A percentile compares a stretch with the other conserved stretches of the same genome.
Conservation (phyloP, 768 basidiomycete genomes). For the Gyrodon lividus region DNA sequence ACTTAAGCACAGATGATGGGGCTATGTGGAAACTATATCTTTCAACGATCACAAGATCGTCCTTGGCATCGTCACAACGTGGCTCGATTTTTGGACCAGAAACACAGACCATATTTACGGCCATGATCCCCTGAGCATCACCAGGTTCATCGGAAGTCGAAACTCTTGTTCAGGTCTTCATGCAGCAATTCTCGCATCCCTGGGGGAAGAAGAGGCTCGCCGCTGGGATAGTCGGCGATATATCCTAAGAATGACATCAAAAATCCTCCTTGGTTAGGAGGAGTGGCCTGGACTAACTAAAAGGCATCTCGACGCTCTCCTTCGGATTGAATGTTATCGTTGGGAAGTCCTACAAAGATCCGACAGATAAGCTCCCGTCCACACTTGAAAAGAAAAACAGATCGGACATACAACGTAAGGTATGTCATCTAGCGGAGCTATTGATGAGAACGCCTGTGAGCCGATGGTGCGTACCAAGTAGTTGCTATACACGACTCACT, state of each 20-base stretch:
- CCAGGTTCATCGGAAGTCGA: slow-evolving; percentile 46
- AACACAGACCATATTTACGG: too few relatives aligned
- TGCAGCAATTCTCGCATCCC: slow-evolving; percentile 88
- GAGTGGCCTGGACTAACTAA: slow-evolving; percentile 53
- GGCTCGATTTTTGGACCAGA: too few relatives aligned
- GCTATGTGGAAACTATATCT: background rate
- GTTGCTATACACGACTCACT: slow-evolving; percentile 35
- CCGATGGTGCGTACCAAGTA: too few relatives aligned
- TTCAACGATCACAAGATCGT: too few relatives aligned
- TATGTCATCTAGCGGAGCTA: slow-evolving; percentile 68
- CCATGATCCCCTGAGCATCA: background rate
- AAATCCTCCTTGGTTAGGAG: background rate
- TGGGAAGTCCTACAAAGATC: slow-evolving; percentile 68
- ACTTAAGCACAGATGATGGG: too few relatives aligned
- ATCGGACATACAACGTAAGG: slow-evolving; percentile 58
- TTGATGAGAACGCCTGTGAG: background rate
- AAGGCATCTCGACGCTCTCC: slow-evolving; percentile 98
- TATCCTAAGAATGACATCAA: slow-evolving; percentile 39
- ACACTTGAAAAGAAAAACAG: background rate
- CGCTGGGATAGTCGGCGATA: slow-evolving; percentile 42
- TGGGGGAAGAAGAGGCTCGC: slow-evolving; percentile 75
- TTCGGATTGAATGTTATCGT: slow-evolving; percentile 84
- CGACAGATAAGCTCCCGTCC: background rate
- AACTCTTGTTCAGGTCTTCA: slow-evolving; percentile 83
- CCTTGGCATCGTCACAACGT: too few relatives aligned